These are phyloP conservation scores for Mycogone perniciosa DNA, from an alignment of 2,329 filamentous ascomycete genomes.

Conservation along the genomic window DNA sequence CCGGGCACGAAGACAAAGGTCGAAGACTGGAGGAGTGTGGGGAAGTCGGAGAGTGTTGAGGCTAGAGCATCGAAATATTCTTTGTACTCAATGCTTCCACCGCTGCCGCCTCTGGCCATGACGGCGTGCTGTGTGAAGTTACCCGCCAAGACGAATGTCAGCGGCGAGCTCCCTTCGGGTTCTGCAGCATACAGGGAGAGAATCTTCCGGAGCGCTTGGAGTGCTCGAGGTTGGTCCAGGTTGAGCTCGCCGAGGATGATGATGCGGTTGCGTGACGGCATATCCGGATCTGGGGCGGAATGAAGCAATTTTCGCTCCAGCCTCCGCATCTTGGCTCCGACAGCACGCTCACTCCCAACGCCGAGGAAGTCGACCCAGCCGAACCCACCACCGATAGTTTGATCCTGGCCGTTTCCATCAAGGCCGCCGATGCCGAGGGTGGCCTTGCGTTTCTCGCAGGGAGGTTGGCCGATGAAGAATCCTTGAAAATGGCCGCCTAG, in stretches of 20 bases:
- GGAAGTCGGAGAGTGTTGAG: constrained; percentile 74
- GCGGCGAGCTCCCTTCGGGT: constrained; percentile 58
- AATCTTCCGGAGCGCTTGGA: constrained; percentile 75
- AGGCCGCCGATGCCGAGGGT: constrained; percentile 66
- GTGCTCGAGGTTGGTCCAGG: constrained; percentile 74
- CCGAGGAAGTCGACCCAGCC: constrained; percentile 97
- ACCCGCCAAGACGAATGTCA: constrained; percentile 76
- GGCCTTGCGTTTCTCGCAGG: constrained; percentile 74
- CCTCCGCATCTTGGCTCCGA: constrained; percentile 74
- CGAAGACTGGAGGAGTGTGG: constrained; percentile 66
- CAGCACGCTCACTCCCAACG: constrained; percentile 79
- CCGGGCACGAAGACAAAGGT: constrained; percentile 92
- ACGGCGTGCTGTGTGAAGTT: constrained; percentile 69
- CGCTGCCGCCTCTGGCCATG: constrained; percentile 61
- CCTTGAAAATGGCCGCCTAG: constrained; percentile 90
- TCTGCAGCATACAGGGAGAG: constrained; percentile 66
- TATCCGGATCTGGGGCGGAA: constrained; percentile 28
- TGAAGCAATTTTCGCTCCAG: constrained; percentile 64
- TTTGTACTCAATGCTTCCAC: constrained; percentile 91
- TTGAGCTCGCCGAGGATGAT: constrained; percentile 82
- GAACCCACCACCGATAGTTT: constrained; percentile 71
- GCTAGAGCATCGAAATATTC: constrained; percentile 90
- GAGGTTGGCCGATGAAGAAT: constrained; percentile 86
- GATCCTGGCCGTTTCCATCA: constrained; percentile 51
- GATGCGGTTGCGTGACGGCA: constrained; percentile 45